These are phyloP conservation scores for Fusarium annulatum DNA, from an alignment of 2,329 filamentous ascomycete species.

Conservation along the genomic window DNA sequence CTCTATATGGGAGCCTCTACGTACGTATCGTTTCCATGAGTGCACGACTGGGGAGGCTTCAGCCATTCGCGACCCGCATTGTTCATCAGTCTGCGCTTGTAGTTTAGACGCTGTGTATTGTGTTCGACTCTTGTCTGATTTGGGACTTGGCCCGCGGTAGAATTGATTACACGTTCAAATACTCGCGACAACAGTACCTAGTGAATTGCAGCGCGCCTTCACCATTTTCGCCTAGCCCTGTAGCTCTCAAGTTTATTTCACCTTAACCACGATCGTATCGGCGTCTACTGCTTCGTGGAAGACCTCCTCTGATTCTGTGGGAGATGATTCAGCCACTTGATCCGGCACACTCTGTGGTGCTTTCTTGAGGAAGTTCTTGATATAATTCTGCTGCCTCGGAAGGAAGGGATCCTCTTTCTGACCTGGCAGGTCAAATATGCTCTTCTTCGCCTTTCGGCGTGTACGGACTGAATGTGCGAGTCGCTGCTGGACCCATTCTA, in stretches of 20 bases:
- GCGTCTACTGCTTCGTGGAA: slow-evolving; percentile 7
- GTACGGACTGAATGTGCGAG: slow-evolving; percentile 78
- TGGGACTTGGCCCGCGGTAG: slow-evolving; percentile 39
- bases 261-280: slow-evolving; percentile 38
- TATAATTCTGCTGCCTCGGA: slow-evolving; percentile 61
- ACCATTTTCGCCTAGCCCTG: background rate
- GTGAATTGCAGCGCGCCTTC: background rate
- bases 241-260: slow-evolving; percentile 7
- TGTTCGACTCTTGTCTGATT: slow-evolving; percentile 42
- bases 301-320: background rate
- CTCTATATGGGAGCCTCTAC: slow-evolving; percentile 16
- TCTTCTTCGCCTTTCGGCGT: slow-evolving; percentile 64
- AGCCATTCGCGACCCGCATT: slow-evolving; percentile 41
- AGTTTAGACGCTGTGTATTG: slow-evolving; percentile 52
- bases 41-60: slow-evolving; percentile 36
- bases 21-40: slow-evolving; percentile 27
- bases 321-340: background rate
- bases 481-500: slow-evolving; percentile 80
- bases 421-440: slow-evolving; percentile 58
- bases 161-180: slow-evolving; percentile 42
- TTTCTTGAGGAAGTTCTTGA: slow-evolving; percentile 59
- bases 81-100: slow-evolving; percentile 44
- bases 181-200: slow-evolving; percentile 13
- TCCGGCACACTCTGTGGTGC: slow-evolving; percentile 19
- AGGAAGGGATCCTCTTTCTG: slow-evolving; percentile 53